Evolutionary conservation across 768 basidiomycete species (phyloP).

Genomic region (Leccinum ochraceum): DNA sequence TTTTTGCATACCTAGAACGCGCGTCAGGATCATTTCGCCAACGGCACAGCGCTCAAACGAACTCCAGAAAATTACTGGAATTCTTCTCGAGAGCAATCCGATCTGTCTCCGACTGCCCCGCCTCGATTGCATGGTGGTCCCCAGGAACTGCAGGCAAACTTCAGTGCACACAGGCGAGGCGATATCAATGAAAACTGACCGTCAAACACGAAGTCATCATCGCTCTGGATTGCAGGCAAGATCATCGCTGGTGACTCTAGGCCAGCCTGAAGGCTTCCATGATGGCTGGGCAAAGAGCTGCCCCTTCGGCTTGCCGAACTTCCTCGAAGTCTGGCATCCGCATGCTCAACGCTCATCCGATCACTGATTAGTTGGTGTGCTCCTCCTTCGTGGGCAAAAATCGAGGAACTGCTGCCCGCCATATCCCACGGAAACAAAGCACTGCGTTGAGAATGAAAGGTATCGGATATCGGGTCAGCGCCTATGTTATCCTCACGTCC

Average conservation of each 20-base stretch:
- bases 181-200: constrained; percentile 39
- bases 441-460: constrained; percentile 59
- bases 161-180: constrained; percentile 14
- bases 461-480: constrained; percentile 42
- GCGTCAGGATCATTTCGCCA: constrained; percentile 13
- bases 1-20: constrained; percentile 65
- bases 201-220: constrained; percentile 68
- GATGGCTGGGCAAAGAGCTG: constrained; percentile 57
- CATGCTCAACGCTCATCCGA: constrained; percentile 49
- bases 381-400: constrained; percentile 38
- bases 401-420: constrained; percentile 66
- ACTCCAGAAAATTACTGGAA: constrained; percentile 83
- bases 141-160: constrained; percentile 28
- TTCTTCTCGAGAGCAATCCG: constrained; percentile 67
- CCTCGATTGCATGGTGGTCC: constrained; percentile 38
- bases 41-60: constrained; percentile 21
- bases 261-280: constrained; percentile 42
- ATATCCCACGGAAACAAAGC: constrained; percentile 85
- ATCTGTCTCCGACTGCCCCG: constrained; percentile 57
- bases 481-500: constrained; percentile 51
- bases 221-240: constrained; percentile 42
- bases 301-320: constrained; percentile 56
- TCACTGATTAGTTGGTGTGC: constrained; percentile 40
- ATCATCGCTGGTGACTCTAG: constrained; percentile 53
- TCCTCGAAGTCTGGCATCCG: constrained; percentile 54